Conservation (phyloP, 257 asterid species). For the Ehretia macrophylla region DNA sequence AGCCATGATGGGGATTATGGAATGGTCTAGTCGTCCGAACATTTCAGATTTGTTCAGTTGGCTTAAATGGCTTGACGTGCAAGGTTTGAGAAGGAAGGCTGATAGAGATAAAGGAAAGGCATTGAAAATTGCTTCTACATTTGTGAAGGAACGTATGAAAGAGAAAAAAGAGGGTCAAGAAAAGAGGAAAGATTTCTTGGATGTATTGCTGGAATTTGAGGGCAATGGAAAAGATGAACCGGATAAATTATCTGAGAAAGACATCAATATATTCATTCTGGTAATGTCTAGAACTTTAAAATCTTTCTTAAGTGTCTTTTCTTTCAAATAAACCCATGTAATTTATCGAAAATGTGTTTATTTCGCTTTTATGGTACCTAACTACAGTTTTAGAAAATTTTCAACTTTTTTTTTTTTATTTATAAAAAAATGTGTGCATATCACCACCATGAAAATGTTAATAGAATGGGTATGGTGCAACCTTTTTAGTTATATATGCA, state of each 20-base stretch:
- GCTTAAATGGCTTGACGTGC: conserved; percentile 27
- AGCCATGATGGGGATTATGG: conserved; percentile 29
- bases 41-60: conserved; percentile 32
- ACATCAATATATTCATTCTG: conserved; percentile 43
- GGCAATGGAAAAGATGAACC: conserved; percentile 35
- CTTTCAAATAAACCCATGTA: too few relatives aligned
- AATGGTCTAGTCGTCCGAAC: conserved; percentile 27
- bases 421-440: too few relatives aligned
- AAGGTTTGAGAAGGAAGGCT: conserved; percentile 15
- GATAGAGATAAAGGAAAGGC: conserved; percentile 20
- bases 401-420: too few relatives aligned
- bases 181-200: conserved; percentile 40
- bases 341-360: not conserved
- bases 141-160: conserved; percentile 14
- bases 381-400: too few relatives aligned
- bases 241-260: conserved; percentile 34
- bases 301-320: too few relatives aligned
- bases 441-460: too few relatives aligned
- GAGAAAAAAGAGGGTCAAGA: conserved; percentile 4
- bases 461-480: too few relatives aligned
- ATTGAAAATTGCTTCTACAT: conserved; percentile 19
- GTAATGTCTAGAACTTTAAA: conserved; percentile 17
- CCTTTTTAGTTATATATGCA: too few relatives aligned
- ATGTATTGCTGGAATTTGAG: conserved; percentile 43
- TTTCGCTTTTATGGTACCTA: too few relatives aligned